A percentile compares a stretch with the other conserved stretches of the same genome.
These are phyloP conservation scores for Favolaschia claudopus DNA, from an alignment of 768 basidiomycete genomes.

Conservation along the genomic window DNA sequence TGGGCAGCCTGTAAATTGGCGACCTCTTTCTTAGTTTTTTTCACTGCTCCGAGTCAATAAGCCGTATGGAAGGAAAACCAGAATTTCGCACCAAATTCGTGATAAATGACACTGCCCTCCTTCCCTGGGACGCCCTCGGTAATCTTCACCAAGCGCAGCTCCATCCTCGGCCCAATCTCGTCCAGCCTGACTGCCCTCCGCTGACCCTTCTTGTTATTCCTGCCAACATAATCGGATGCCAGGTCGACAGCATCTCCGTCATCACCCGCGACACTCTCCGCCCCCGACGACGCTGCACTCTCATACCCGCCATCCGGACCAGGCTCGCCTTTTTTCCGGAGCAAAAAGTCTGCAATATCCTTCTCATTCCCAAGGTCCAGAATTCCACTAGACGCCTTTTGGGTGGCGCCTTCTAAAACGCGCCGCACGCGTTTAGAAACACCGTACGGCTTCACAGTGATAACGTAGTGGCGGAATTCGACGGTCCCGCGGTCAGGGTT, in stretches of 20 bases:
- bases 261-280: slow-evolving; percentile 84
- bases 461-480: slow-evolving; percentile 94
- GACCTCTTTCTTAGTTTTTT: slow-evolving; percentile 85
- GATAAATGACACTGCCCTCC: slow-evolving; percentile 92
- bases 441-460: slow-evolving; percentile 94
- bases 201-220: slow-evolving; percentile 92
- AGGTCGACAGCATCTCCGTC: slow-evolving; percentile 85
- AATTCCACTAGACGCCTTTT: slow-evolving; percentile 49
- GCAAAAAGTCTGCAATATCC: slow-evolving; percentile 94
- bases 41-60: slow-evolving; percentile 60
- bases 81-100: slow-evolving; percentile 81
- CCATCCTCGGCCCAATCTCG: slow-evolving; percentile 96
- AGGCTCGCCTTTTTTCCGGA: slow-evolving; percentile 70
- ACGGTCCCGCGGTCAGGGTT: slow-evolving; percentile 85
- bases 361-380: slow-evolving; percentile 89
- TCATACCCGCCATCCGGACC: slow-evolving; percentile 78
- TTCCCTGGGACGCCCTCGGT: slow-evolving; percentile 93
- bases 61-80: slow-evolving; percentile 8
- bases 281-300: slow-evolving; percentile 80
- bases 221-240: slow-evolving; percentile 92
- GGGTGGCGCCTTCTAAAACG: slow-evolving; percentile 75
- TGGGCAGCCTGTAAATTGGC: slow-evolving; percentile 74
- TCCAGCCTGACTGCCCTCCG: slow-evolving; percentile 90
- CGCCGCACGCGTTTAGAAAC: slow-evolving; percentile 91
- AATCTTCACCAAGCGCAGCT: slow-evolving; percentile 91